These are phyloP conservation scores for Silene latifolia DNA, from an alignment of 148 eudicot species.

Conservation along the genomic window DNA sequence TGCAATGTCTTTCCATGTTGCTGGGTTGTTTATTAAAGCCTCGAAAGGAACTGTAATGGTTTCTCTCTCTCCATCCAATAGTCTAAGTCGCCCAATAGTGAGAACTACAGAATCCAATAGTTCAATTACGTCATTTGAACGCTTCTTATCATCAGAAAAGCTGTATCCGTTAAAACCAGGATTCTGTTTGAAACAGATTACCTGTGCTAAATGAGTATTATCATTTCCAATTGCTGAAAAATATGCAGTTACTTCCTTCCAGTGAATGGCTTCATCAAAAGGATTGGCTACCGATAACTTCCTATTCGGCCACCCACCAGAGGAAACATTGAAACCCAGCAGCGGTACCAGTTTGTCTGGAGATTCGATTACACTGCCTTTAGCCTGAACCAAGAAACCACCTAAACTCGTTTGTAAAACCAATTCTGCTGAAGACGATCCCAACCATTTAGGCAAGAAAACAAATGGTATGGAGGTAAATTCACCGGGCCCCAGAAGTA, in stretches of 20 bases:
- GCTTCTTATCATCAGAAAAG: conserved; percentile 24
- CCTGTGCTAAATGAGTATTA: conserved; percentile 35
- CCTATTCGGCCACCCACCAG: conserved; percentile 59
- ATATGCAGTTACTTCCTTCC: conserved; percentile 61
- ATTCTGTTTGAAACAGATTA: conserved; percentile 40
- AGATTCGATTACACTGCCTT: conserved; percentile 66
- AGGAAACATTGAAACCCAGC: conserved; percentile 40
- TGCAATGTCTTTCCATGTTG: conserved; percentile 21
- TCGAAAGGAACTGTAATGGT: conserved; percentile 62
- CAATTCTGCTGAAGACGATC: conserved; percentile 63
- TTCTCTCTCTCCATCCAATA: conserved; percentile 38
- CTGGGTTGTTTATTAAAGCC: conserved; percentile 31
- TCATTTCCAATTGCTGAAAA: conserved; percentile 41
- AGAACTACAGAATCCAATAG: conserved; percentile 32
- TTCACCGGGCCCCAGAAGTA: conserved; percentile 71
- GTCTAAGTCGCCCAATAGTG: conserved; percentile 44
- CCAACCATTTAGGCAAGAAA: conserved; percentile 62
- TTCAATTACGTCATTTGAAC: conserved; percentile 33
- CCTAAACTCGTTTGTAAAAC: conserved; percentile 81
- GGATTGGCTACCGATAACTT: conserved; percentile 62
- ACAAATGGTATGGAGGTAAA: conserved; percentile 56
- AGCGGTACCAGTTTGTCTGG: conserved; percentile 51
- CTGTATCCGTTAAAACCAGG: conserved; percentile 24
- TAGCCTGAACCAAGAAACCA: conserved; percentile 68
- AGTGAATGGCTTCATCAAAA: conserved; percentile 55